A percentile compares a stretch with the other conserved stretches of the same genome.
These are phyloP conservation scores for grape (Vitis vinifera) DNA, from an alignment of 164 flowering plant species.

Conservation along the genomic window DNA sequence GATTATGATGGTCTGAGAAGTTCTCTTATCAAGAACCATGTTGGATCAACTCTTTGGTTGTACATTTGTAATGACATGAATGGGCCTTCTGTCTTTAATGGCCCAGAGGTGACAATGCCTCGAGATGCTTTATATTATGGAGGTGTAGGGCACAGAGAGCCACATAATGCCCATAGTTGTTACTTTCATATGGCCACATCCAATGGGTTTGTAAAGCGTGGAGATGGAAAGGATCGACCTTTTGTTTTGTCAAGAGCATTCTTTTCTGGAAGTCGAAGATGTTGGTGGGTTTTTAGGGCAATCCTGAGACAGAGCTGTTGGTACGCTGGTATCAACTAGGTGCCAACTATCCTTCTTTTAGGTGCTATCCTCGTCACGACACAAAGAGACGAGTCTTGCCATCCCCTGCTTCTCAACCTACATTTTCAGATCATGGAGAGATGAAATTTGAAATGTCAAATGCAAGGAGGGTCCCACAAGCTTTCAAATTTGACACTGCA, in stretches of 20 bases:
- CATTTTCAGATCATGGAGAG: too few relatives aligned
- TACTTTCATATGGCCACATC: conserved; percentile 95
- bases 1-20: conserved; percentile 93
- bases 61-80: conserved; percentile 99
- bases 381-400: conserved; percentile 68
- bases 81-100: conserved; percentile 98
- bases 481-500: too few relatives aligned
- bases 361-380: conserved; percentile 98
- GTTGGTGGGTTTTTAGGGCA: conserved; percentile 97
- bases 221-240: conserved; percentile 87
- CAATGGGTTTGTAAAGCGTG: conserved; percentile 82
- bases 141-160: conserved; percentile 82
- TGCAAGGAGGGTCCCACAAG: too few relatives aligned
- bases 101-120: conserved; percentile 99
- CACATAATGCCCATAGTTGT: conserved; percentile 94
- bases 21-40: conserved; percentile 68
- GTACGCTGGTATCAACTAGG: conserved; percentile 99
- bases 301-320: conserved; percentile 85
- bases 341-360: conserved; percentile 94
- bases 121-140: conserved; percentile 94
- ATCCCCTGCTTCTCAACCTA: too few relatives aligned
- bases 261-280: conserved; percentile 96
- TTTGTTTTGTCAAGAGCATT: conserved; percentile 94
- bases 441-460: too few relatives aligned
- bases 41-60: conserved; percentile 88